Base-by-base conservation (phyloP, 1,284 basidiomycete genomes). In the Ceratobasidium sp. region DNA sequence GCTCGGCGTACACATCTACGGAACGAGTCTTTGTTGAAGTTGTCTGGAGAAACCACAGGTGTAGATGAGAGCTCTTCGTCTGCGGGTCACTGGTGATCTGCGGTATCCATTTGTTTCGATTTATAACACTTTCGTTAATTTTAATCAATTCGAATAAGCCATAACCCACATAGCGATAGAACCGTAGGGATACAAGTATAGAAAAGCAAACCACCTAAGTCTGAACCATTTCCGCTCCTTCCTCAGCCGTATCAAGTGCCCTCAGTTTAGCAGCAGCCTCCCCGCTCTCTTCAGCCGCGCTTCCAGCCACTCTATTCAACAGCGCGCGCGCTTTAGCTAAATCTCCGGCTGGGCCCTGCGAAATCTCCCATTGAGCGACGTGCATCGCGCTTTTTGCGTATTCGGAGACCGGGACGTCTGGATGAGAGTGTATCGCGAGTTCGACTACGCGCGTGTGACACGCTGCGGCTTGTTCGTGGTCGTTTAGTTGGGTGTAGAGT, bases 381-480 rank as follows among this genome's bases (percentile, higher is more conserved):
- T 89, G 90, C 50, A 97, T 80, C 76, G 89, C 88, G n/a, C 91
- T 94, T 79, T 88, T 89, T 26, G 93, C 89, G 79, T 90, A 92
- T 76, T 94, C 91, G 74, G 87, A 86, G 28, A 91, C 84, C 0
- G 88, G 87, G 41, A 89, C 88, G 62, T 76, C 73, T 3, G 63
- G 73, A 74, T 81, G 85, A 85, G 78, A 84, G 84, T 58, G 86
- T 84, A 80, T 88, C 86, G 78, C 89, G 92, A 93, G 85, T 75
- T 94, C 89, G 18, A 95, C 87, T 38, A 94, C 86, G 57, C 88
- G 84, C 75, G 86, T 84, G 80, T 94, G 92, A 79, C 92, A 92
- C 21, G 87, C 87, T 32, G 87, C 87, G 1, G 93, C 89, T 77
- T 91, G 89, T 4, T 83, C 81, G 30, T 83, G 82, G 75, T 94